Base-by-base conservation (phyloP, 1,284 basidiomycete species). In the Phaffia rhodozyma region DNA sequence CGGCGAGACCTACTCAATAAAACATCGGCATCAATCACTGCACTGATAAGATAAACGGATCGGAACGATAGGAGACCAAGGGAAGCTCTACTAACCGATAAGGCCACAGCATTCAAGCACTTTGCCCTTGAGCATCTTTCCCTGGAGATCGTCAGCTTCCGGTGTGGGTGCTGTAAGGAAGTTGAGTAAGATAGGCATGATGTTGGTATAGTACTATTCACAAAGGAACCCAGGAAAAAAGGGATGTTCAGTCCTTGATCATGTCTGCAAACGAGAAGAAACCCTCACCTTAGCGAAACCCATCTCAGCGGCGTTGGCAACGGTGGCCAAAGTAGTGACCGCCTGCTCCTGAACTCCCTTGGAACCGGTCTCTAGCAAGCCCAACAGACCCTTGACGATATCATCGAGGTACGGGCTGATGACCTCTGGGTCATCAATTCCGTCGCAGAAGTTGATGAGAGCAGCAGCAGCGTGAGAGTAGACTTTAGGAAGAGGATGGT, bases 361-460 rank as follows among this genome's bases (percentile, higher is more conserved):
- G 69, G 71, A 65, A 23, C 73, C 60, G 20, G 86, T 88, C 62
- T 72, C 55, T 43, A 88, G 79, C 11, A 88, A 75, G 62, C 80
- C 81, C 6, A 89, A 75, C 0, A 90, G 78, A 0, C 85, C 80
- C 68, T 84, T 83, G 32, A 91, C 84, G 67, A 89, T 84, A 0
- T 82, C 80, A 62, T 89, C 87, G 20, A 91, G 80, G 72, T 87
- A 88, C 0, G 85, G 85, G 0, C 51, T 34, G 23, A 85, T 70
- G 2, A 89, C 80, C 0, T 82, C 83, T 23, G 85, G 81, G n/a
- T 82, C 79, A 68, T 83, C 84, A 38, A 87, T 85, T 49, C 86
- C 86, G 72, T 90, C 86, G 74, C 87, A 91, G 75, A 91, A 91
- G 73, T 91, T 91, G 71, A 90, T 88, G n/a, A 91, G 78, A 0